phyloP scores from a whole-genome alignment of 176 grass and related monocot species.

The Stipa capillata region DNA sequence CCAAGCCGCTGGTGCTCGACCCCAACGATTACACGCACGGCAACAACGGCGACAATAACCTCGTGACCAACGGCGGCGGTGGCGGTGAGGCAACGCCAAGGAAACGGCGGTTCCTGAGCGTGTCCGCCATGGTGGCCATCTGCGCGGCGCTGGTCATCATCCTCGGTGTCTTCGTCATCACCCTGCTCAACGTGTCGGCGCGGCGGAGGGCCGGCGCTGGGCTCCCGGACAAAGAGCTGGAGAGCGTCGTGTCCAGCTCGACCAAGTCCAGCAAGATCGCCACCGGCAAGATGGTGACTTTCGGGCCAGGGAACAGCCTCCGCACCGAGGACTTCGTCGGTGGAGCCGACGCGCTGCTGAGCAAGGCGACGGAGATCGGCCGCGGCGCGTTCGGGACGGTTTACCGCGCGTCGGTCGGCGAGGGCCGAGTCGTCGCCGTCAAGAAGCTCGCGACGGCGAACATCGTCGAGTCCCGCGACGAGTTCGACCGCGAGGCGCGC shows the following conservation, averaged over 20 bases:
- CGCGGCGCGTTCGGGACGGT: constrained; percentile 59
- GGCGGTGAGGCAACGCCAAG: not conserved
- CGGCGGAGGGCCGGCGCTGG: constrained; percentile 21
- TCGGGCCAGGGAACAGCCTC: constrained; percentile 53
- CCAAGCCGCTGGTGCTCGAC: constrained; percentile 85
- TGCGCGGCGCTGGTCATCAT: constrained; percentile 62
- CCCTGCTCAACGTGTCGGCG: constrained; percentile 68
- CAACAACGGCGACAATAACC: constrained; percentile 20
- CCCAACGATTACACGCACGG: constrained; percentile 64
- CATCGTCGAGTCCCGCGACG: constrained; percentile 56
- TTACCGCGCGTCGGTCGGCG: constrained; percentile 44
- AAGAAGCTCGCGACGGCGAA: constrained; percentile 57
- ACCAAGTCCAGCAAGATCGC: constrained; percentile 30
- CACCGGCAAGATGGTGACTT: constrained; percentile 73
- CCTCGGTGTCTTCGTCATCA: constrained; percentile 52
- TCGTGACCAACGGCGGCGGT: not conserved
- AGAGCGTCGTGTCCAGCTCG: constrained; percentile 48
- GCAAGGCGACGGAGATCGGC: constrained; percentile 71
- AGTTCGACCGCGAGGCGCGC: constrained; percentile 82
- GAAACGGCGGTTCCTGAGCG: constrained; percentile 56
- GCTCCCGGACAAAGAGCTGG: constrained; percentile 39
- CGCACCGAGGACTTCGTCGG: constrained; percentile 72
- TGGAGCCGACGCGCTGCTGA: constrained; percentile 59
- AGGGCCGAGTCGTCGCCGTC: constrained; percentile 44
- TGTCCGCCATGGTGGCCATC: constrained; percentile 81